Evolutionary conservation across 805 yeast species (phyloP).

Genomic region (Ogataea zsoltii): DNA sequence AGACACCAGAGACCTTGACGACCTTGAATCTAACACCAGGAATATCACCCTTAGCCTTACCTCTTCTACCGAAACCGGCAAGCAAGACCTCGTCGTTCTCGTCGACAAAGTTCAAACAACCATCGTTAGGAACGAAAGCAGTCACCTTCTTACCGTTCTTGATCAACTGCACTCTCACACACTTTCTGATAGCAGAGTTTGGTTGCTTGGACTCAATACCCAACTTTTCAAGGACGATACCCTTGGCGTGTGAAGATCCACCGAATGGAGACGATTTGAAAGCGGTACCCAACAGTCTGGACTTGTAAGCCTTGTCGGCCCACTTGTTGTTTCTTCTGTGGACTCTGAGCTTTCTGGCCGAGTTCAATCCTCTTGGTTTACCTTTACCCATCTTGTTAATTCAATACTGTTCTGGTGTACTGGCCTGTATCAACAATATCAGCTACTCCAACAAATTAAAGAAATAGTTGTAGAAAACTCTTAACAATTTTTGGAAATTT

Average conservation of each 20-base stretch:
- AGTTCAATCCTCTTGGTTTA: slow-evolving; percentile 99
- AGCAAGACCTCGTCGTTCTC: slow-evolving; percentile 99
- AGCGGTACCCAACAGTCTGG: slow-evolving; percentile 99
- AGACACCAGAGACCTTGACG: slow-evolving; percentile 99
- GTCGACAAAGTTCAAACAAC: slow-evolving; percentile 99
- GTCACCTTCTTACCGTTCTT: slow-evolving; percentile 99
- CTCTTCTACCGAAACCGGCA: slow-evolving; percentile 99
- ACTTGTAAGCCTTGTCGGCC: slow-evolving; percentile 98
- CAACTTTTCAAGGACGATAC: slow-evolving; percentile 98
- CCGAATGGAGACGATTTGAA: slow-evolving; percentile 99
- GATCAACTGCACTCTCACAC: slow-evolving; percentile 99
- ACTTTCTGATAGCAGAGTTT: slow-evolving; percentile 99
- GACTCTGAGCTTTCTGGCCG: slow-evolving; percentile 99
- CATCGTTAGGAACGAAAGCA: slow-evolving; percentile 99
- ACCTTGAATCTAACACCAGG: slow-evolving; percentile 99
- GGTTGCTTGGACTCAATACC: slow-evolving; percentile 99
- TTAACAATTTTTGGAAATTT: slow-evolving; percentile 6
- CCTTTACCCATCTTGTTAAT: slow-evolving; percentile 90
- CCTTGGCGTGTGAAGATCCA: slow-evolving; percentile 99
- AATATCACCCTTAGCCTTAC: slow-evolving; percentile 99
- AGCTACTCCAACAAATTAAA: slow-evolving; percentile 2
- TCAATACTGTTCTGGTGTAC: slow-evolving; percentile 5
- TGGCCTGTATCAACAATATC: slow-evolving; percentile 4
- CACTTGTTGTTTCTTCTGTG: slow-evolving; percentile 99
- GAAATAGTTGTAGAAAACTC: slow-evolving; percentile 4